These are phyloP conservation scores for Isatis tinctoria DNA, from an alignment of 345 rosid genomes.

Conservation along the genomic window DNA sequence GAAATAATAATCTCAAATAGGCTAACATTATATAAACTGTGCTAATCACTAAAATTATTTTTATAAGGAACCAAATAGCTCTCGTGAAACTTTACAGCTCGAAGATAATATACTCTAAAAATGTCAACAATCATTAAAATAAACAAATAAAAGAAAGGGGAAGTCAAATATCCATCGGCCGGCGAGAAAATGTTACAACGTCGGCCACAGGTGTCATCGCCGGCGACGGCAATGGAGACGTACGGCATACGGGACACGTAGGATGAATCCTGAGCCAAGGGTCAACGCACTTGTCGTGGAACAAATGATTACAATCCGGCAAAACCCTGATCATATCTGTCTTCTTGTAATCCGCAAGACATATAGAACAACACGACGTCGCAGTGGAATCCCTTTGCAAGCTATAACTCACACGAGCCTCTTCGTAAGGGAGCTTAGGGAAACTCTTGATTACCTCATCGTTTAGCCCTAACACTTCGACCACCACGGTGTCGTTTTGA, in stretches of 20 bases:
- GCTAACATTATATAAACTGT: not conserved
- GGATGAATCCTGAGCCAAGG: constrained; percentile 72
- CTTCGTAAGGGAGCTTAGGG: constrained; percentile 66
- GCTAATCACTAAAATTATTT: not conserved
- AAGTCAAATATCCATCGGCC: constrained; percentile 16
- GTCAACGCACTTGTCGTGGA: constrained; percentile 72
- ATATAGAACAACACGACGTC: constrained; percentile 63
- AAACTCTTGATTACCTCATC: constrained; percentile 63
- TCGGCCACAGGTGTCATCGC: constrained; percentile 59
- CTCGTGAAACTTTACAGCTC: constrained; percentile 19
- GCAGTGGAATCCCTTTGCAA: constrained; percentile 41
- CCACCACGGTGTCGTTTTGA: constrained; percentile 18
- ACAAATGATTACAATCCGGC: constrained; percentile 75
- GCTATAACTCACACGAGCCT: constrained; percentile 41
- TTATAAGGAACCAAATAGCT: not conserved
- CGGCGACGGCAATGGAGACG: constrained; percentile 69
- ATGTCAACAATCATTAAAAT: constrained; percentile 6
- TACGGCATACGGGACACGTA: constrained; percentile 72
- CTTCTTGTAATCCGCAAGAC: constrained; percentile 73
- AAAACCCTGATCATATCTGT: constrained; percentile 50
- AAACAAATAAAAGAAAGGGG: not conserved
- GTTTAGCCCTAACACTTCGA: constrained; percentile 52
- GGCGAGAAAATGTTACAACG: constrained; percentile 47
- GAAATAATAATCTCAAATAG: not conserved
- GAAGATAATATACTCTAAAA: not conserved